Evolutionary conservation across 768 basidiomycete species (phyloP).

Genomic region (Termitomyces sp.): DNA sequence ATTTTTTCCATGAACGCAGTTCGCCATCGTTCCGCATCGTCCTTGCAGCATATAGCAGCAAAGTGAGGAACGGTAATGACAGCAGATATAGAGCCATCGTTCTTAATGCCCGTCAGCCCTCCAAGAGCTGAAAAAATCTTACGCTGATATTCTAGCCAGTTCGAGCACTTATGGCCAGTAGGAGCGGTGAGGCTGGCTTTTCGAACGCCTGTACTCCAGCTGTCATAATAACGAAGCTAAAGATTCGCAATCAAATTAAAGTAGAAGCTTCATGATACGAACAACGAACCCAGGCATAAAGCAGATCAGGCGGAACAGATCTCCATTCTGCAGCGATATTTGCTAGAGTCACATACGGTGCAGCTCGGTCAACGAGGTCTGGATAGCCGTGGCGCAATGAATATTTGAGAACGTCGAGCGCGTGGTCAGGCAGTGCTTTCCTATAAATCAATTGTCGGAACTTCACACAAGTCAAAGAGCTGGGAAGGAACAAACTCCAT

Average conservation of each 20-base stretch:
- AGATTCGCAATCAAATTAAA: background rate
- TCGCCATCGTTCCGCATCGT: conserved; percentile 11
- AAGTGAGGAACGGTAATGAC: conserved; percentile 12
- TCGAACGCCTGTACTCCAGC: conserved; percentile 10
- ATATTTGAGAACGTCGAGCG: conserved; percentile 12
- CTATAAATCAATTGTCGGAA: background rate
- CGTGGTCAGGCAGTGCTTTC: conserved; percentile 8
- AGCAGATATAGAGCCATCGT: conserved; percentile 8
- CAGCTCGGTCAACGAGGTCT: conserved; percentile 8
- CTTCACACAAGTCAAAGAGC: background rate
- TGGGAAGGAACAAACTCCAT: conserved; percentile 12
- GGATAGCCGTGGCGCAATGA: conserved; percentile 13
- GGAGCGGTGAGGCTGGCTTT: conserved; percentile 8
- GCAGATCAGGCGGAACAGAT: conserved; percentile 2
- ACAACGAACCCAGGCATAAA: conserved; percentile 10
- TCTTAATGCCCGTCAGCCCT: conserved; percentile 7
- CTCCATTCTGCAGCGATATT: conserved; percentile 1
- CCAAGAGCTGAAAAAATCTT: conserved; percentile 12
- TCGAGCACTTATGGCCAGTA: conserved; percentile 10
- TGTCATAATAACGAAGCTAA: conserved; percentile 11
- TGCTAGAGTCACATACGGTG: conserved; percentile 10
- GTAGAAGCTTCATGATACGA: background rate
- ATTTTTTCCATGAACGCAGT: conserved; percentile 7
- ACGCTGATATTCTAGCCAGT: conserved; percentile 12
- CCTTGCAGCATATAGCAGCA: conserved; percentile 14